Base-by-base conservation (phyloP, 106 monocot genomes). In the Dactylorhiza incarnata region DNA sequence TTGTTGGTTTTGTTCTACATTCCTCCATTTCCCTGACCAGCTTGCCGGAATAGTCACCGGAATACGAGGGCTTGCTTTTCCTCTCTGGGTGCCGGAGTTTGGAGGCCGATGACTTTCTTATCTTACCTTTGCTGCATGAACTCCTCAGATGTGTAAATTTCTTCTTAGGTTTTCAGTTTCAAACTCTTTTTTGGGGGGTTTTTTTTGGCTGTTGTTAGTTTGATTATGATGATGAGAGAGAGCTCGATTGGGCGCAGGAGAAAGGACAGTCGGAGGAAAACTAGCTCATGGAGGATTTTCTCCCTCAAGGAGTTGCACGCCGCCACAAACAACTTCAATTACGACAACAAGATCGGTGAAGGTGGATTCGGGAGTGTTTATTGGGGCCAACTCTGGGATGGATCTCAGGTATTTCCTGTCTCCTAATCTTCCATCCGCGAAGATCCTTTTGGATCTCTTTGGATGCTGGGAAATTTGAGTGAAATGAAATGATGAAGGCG, bases 321-420 rank as follows among this genome's bases (percentile, higher is more conserved):
- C 13, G 85, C 85, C 1, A 85, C 85, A 0, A 85, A 85, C 71
- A 81, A 67, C 24, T 85, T 85, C 70, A 85, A 85, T 65, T 85
- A 85, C 62, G 85, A 85, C 50, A 85, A 85, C 61, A 85, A 85
- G 62, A 66, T 85, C 22, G 85, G 85, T 2, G 81, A 85, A 75
- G 85, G 85, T 7, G 81, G 78, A 14, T 85, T 85, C 72, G 85
- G 85, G 48, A 85, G 85, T 51, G 85, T 85, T 25, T 85, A 85
- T 67, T 85, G 85, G 85, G 85, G 85, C 9, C 85, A 85, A 51
- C 75, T 75, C 44, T 75, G 75, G 75, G 75, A 75, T 62, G 75
- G 75, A 62, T 75, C 75, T 59, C 75, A 75, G 55, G 75, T 75
- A 75, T 25, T 75, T 47, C 2, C 9, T n/a, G n/a, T 24, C 71